Base-by-base conservation (phyloP, 108 stramenopile species). In the Cyclotella atomus region DNA sequence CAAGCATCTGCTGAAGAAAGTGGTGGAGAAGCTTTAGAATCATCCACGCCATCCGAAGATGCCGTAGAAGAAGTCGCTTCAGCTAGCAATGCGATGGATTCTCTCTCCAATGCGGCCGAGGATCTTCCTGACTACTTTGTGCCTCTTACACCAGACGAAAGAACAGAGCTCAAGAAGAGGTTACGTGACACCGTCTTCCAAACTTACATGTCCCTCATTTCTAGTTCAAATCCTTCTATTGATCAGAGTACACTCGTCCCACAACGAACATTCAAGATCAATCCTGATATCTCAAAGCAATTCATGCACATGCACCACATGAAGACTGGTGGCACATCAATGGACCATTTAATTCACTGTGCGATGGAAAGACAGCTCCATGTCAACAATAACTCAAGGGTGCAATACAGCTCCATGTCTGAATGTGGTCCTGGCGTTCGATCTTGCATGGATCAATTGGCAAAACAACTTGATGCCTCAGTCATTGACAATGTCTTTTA, bases 221-320 rank as follows among this genome's bases (percentile, higher is more conserved):
- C 41, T 14, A 68, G 65, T 56, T 66, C 71, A 16, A 79, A 30
- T 30, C 41, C 44, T 10, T 16, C 36, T 7, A 19, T n/a, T 24
- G 53, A 32, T 28, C 53, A 20, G 34, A 29, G 24, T 23, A 10
- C 63, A 29, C 21, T 54, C 9, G 43, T 55, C 15, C 59, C 50
- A 27, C 79, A 80, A 46, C 71, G 79, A 41, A 80, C 79, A 0
- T 70, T 76, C 23, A 29, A 64, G 8, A 21, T 81, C 8, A 54
- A 68, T 46, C 59, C 77, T 15, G 23, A 67, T 12, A 23, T 23
- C 30, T 66, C 89, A 17, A 85, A 89, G 56, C 92, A 93, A 66
- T 86, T 91, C 56, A 73, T 89, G 54, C 92, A 93, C 65, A 76
- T 91, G 64, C 92, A 93, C 65, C 88, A 93, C 77, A 91, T 91